A percentile compares a stretch with the other conserved stretches of the same genome.
Conservation (phyloP, 2,329 filamentous ascomycete species). For the Akanthomyces lecanii region DNA sequence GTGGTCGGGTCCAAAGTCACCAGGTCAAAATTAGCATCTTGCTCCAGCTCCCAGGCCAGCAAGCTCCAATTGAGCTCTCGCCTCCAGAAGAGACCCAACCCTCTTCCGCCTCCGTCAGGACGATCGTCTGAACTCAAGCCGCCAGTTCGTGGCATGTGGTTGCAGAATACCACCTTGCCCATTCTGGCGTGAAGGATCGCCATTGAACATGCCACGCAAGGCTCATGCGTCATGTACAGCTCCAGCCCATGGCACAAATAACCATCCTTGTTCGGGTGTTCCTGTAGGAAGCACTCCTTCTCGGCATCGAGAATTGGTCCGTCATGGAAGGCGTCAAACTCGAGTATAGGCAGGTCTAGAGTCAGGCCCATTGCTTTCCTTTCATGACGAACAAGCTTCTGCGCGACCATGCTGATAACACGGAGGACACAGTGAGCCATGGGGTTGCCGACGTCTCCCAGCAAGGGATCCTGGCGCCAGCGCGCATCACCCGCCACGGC, state of each 20-base stretch:
- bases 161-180: constrained; percentile 75
- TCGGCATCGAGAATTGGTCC: constrained; percentile 66
- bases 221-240: constrained; percentile 91
- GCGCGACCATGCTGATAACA: constrained; percentile 78
- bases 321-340: constrained; percentile 64
- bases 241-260: constrained; percentile 94
- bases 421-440: constrained; percentile 75
- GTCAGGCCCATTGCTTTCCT: constrained; percentile 36
- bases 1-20: constrained; percentile 43
- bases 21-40: constrained; percentile 36
- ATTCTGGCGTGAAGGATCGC: constrained; percentile 92
- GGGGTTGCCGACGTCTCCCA: constrained; percentile 58
- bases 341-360: constrained; percentile 38
- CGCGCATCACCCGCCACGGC: constrained; percentile 74
- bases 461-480: constrained; percentile 52
- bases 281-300: constrained; percentile 55
- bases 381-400: constrained; percentile 57
- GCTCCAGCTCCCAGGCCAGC: constrained; percentile 72
- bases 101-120: constrained; percentile 51
- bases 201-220: constrained; percentile 96
- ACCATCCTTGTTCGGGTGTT: constrained; percentile 67
- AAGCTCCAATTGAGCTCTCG: constrained; percentile 84
- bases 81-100: constrained; percentile 66
- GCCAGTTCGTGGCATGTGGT: constrained; percentile 75
- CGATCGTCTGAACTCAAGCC: constrained; percentile 76